phyloP scores from a whole-genome alignment of 208 protist genomes.

The Leishmania amazonensis region DNA sequence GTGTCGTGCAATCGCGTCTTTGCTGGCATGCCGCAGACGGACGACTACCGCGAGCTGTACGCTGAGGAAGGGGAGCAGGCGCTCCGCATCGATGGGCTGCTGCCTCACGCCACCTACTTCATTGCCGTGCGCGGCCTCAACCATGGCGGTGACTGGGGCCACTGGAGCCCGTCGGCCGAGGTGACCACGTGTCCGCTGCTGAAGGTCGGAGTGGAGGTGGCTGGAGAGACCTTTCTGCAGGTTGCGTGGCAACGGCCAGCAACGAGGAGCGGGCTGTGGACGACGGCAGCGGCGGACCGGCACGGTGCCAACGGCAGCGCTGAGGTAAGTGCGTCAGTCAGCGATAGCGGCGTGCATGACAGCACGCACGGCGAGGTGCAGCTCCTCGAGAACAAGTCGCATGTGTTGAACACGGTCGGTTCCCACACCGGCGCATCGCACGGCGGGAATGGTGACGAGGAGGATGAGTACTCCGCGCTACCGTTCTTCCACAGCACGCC shows the following conservation, averaged over 20 bases:
- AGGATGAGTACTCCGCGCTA: slow-evolving; percentile 18
- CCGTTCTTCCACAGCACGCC: slow-evolving; percentile 6
- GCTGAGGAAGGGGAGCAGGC: slow-evolving; percentile 40
- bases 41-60: slow-evolving; percentile 66
- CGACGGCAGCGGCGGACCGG: background rate
- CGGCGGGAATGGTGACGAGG: slow-evolving; percentile 18
- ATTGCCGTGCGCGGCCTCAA: slow-evolving; percentile 82
- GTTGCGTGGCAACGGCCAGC: slow-evolving; percentile 73
- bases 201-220: slow-evolving; percentile 50
- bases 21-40: slow-evolving; percentile 60
- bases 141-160: slow-evolving; percentile 79
- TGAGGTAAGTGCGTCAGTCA: background rate
- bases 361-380: background rate
- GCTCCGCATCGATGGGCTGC: slow-evolving; percentile 59
- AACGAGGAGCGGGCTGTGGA: background rate
- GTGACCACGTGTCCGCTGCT: slow-evolving; percentile 83
- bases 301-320: background rate
- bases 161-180: slow-evolving; percentile 72
- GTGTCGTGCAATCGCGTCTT: slow-evolving; percentile 72
- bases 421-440: slow-evolving; percentile 6
- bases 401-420: slow-evolving; percentile 1
- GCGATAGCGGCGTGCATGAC: background rate
- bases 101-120: slow-evolving; percentile 72
- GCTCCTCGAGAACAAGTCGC: background rate
- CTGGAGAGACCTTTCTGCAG: slow-evolving; percentile 88